Evolutionary conservation across 1,284 basidiomycete genomes (phyloP), one percentile per base, ranked within the genome.

Genomic region (Ceratobasidium sp.): DNA sequence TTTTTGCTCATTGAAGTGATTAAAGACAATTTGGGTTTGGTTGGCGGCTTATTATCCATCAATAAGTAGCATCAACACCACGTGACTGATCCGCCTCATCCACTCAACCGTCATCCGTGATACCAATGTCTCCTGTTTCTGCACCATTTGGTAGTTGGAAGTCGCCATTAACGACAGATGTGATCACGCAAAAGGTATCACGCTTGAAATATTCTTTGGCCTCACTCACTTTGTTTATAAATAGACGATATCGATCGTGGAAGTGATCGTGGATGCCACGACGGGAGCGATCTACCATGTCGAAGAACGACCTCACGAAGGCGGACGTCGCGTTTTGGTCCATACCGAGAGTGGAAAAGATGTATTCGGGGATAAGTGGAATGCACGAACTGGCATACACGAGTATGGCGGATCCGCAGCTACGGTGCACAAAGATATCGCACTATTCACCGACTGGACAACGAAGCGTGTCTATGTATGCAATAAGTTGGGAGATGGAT

Each of bases 61-160:
- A n/a, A n/a, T n/a, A n/a, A n/a, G n/a, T n/a, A n/a, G n/a, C n/a
- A n/a, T n/a, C n/a, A n/a, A n/a, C n/a, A n/a, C n/a, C n/a, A n/a
- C n/a, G n/a, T n/a, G n/a, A n/a, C n/a, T n/a, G n/a, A n/a, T n/a
- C n/a, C n/a, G n/a, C n/a, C n/a, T n/a, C n/a, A n/a, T n/a, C n/a
- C n/a, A n/a, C n/a, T n/a, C 16, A 26, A 57, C 28, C 16, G 16
- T 26, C n/a, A n/a, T n/a, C n/a, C n/a, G n/a, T n/a, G n/a, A n/a
- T n/a, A n/a, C n/a, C n/a, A n/a, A 74, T 73, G 71, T 41, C 59
- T 18, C 62, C 59, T 7, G 62, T 41, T 8, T 23, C 58, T 32
- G 85, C 87, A 14, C 86, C 88, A 0, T 89, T 84, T 77, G 89
- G 88, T 30, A 86, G 84, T 54, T 90, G 90, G 88, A 78, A 82